Evolutionary conservation across 2,329 filamentous ascomycete genomes (phyloP), one percentile per base, ranked within the genome.

Genomic region (Plectosphaerella plurivora): DNA sequence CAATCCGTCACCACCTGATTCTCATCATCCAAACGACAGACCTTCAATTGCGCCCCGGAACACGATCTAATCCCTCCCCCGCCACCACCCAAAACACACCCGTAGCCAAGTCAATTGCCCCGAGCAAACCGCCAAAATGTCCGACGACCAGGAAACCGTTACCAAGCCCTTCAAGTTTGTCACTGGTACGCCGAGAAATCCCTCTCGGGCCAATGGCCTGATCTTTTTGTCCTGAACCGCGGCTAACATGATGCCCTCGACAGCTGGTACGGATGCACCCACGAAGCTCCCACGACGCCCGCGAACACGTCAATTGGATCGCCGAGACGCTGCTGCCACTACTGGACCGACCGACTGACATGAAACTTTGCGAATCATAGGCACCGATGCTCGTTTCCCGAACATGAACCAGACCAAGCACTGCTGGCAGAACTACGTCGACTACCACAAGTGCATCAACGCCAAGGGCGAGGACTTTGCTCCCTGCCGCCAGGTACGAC

Each of bases 81-180:
- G 71, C 65, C 66, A 59, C 64, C 56, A 56, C 62, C 49, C 59
- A 52, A 60, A 56, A 57, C 58, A 59, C 66, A 65, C 62, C 58
- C 55, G 59, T 59, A 52, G 57, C 55, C 56, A 45, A 55, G 54
- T 57, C 55, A 60, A 63, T 59, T 60, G 52, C 53, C 51, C 58
- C 54, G 42, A 49, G 50, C 55, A 66, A 66, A 70, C 71, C 68
- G 75, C 75, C 83, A 92, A 77, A 66, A 99, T 99, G 93, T 88
- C 91, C 73, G 90, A 95, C 78, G 87, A 89, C 68, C 67, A 74
- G 66, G 89, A 96, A 74, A 81, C 82, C 74, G 81, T 82, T 64
- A 97, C 92, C 78, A 99, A 97, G 87, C 95, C 95, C 76, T 99
- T 99, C 88, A 99, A 99, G 89, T 97, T 97, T 80, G 94, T 97